Percentiles rank a stretch among this genome's conserved stretches.
phyloP scores from a whole-genome alignment of 2,329 filamentous ascomycete species.

The Cladophialophora yegresii region DNA sequence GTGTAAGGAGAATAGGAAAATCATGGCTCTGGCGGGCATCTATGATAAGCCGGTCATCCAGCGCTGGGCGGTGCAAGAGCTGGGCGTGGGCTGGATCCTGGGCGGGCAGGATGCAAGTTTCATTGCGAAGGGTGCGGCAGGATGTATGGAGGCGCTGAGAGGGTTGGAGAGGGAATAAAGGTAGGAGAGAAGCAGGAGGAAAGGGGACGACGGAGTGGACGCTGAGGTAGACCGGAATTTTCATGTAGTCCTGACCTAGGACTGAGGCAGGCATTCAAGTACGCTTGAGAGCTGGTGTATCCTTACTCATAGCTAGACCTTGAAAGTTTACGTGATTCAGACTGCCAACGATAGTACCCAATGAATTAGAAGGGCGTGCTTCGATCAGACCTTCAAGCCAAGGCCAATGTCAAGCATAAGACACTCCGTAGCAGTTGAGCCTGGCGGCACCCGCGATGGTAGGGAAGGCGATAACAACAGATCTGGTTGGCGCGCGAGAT shows the following conservation, averaged over 20 bases:
- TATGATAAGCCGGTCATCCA: slow-evolving; percentile 17
- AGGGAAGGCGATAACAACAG: no score
- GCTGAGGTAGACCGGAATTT: background rate
- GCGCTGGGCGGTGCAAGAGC: slow-evolving; percentile 12
- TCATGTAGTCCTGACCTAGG: background rate
- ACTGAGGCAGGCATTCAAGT: background rate
- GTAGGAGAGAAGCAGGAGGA: background rate
- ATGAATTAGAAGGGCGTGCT: no score
- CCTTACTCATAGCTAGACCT: background rate
- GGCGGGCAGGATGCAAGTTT: slow-evolving; percentile 31
- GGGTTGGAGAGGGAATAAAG: background rate
- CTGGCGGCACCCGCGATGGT: no score
- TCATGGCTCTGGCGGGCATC: slow-evolving; percentile 16
- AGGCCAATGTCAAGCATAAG: no score
- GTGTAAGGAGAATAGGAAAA: slow-evolving; percentile 16
- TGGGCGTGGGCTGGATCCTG: slow-evolving; percentile 26
- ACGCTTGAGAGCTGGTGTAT: background rate
- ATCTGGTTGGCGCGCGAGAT: no score
- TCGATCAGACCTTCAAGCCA: no score
- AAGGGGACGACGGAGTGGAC: background rate
- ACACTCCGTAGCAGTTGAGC: no score
- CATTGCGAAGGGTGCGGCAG: slow-evolving; percentile 22
- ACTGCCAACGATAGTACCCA: no score
- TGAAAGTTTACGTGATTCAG: no score
- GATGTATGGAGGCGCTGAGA: slow-evolving; percentile 13